A percentile compares a stretch with the other conserved stretches of the same genome.
Evolutionary conservation across 805 yeast species (phyloP).

Genomic region (Maudiozyma turicensis): DNA sequence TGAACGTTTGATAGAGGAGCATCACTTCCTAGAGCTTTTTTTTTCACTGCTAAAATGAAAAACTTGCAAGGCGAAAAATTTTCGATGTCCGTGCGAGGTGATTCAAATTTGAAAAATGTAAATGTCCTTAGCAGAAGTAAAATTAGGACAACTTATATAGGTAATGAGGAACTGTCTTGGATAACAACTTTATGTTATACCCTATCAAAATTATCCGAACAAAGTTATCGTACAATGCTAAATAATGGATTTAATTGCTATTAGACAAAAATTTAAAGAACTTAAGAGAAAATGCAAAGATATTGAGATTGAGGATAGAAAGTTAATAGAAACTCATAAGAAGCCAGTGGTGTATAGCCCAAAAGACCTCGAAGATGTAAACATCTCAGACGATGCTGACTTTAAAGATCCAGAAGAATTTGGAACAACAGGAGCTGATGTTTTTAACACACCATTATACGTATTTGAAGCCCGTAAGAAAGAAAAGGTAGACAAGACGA

Average conservation of each 20-base stretch:
- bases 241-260: not conserved
- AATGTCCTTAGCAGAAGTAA: not conserved
- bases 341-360: conserved; percentile 23
- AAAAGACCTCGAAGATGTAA: conserved; percentile 6
- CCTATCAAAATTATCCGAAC: too few relatives aligned
- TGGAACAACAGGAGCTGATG: not conserved
- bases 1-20: conserved; percentile 1
- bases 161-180: not conserved
- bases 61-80: conserved; percentile 4
- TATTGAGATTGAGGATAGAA: conserved; percentile 16
- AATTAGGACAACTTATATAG: not conserved
- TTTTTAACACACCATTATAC: not conserved
- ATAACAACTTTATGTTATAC: too few relatives aligned
- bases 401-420: not conserved
- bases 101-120: not conserved
- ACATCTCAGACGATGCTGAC: not conserved
- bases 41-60: not conserved
- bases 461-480: conserved; percentile 12
- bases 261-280: conserved; percentile 7
- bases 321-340: conserved; percentile 10
- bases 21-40: not conserved
- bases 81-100: conserved; percentile 6
- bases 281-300: conserved; percentile 13
- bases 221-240: not conserved
- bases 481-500: conserved; percentile 4